These are phyloP conservation scores for Phytophthora megakarya DNA, from an alignment of 352 stramenopile genomes.

Conservation along the genomic window DNA sequence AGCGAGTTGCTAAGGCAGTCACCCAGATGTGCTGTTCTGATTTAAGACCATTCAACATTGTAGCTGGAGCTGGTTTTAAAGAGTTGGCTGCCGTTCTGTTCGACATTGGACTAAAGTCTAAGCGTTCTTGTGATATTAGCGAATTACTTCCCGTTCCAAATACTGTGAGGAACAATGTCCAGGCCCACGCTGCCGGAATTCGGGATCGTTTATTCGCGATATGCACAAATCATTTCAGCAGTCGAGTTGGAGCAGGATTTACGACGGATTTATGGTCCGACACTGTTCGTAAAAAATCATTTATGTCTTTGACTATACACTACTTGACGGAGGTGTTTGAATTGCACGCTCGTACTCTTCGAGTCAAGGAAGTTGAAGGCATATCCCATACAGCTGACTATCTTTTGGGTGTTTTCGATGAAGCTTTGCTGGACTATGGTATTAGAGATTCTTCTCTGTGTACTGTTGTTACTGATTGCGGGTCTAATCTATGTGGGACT, in stretches of 20 bases:
- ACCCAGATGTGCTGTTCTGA: neutral
- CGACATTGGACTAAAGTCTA: constrained; percentile 1
- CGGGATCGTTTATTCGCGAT: neutral
- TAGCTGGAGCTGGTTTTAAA: neutral
- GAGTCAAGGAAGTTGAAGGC: constrained; percentile 1
- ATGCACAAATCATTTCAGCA: neutral
- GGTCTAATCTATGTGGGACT: constrained; percentile 3
- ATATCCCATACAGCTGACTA: neutral
- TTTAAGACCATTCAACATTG: neutral
- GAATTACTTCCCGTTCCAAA: neutral
- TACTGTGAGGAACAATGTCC: neutral
- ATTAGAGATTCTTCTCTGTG: neutral
- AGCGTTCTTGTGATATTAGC: neutral
- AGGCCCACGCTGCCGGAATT: neutral
- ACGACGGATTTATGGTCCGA: neutral
- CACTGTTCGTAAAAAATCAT: neutral
- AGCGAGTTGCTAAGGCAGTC: neutral
- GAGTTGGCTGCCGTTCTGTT: neutral
- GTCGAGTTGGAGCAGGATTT: neutral
- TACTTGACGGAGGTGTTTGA: neutral
- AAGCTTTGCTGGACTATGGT: neutral
- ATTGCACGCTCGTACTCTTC: neutral
- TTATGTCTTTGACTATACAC: constrained; percentile 8
- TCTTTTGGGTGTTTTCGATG: constrained; percentile 1
- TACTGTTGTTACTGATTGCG: neutral